Evolutionary conservation across 129 eudicot species (phyloP), one percentile per base, ranked within the genome.

Genomic region (Smallanthus sonchifolius): DNA sequence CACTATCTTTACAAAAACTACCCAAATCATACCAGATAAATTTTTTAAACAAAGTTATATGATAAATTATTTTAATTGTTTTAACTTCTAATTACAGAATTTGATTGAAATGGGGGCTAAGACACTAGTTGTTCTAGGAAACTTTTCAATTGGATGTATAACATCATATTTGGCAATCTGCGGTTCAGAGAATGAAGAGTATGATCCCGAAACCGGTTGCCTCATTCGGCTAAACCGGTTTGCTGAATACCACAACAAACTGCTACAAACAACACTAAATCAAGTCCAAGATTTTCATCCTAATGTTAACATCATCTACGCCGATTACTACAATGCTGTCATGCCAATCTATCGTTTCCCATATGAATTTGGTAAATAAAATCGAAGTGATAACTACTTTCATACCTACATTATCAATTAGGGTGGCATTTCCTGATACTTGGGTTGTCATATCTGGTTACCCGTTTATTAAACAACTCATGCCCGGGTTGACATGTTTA

Each of bases 321-420:
- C 85, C 0, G 86, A 87, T 56, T 84, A 87, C 66, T 87, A 84
- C 79, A 70, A 77, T 9, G 86, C 84, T 32, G 89, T 87, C 2
- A 57, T 71, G 77, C 64, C 42, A 67, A 55, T 87, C 42, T 87
- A 67, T 40, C 65, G 17, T 4, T 73, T 77, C 32, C 92, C 92
- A 13, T 11, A 36, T 0, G 52, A 78, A 67, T 84, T 14, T 48
- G 92, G 92, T 87, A 84, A 47, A 42, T 16, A 0, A 43, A 40
- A 5, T 4, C 2, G n/a, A 40, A 10, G 11, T 11, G 20, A 2
- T 10, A 30, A 6, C 52, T 43, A 59, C 34, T 43, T 39, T 42
- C 14, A 36, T n/a, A 15, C 68, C 45, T 61, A 32, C 39, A 0
- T 3, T 40, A 65, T 37, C 47, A 36, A 17, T 36, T 24, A 38